A percentile compares a stretch with the other conserved stretches of the same genome.
Evolutionary conservation across 331 rosid genomes (phyloP).

Genomic region (Malus hybrid): DNA sequence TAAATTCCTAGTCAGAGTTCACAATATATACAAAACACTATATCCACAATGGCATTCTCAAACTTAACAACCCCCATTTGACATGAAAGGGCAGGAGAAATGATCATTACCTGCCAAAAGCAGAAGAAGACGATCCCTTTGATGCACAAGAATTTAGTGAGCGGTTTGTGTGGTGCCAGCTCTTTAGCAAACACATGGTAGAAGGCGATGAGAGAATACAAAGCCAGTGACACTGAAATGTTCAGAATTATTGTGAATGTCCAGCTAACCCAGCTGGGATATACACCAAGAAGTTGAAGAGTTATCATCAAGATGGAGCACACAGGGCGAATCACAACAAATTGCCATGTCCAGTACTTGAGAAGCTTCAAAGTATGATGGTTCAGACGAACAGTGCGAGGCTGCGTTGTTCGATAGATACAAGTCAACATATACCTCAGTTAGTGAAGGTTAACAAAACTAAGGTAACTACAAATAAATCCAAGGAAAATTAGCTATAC

Average conservation of each 20-base stretch:
- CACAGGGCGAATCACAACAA: conserved; percentile 32
- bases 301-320: conserved; percentile 33
- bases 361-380: conserved; percentile 31
- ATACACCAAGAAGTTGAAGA: conserved; percentile 23
- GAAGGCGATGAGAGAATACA: conserved; percentile 27
- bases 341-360: conserved; percentile 34
- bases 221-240: conserved; percentile 31
- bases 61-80: neutral
- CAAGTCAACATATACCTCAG: neutral
- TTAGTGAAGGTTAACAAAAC: neutral
- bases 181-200: conserved; percentile 30
- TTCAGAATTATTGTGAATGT: conserved; percentile 30
- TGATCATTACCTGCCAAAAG: conserved; percentile 34
- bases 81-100: neutral
- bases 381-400: conserved; percentile 22
- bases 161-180: conserved; percentile 29
- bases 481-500: neutral
- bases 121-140: conserved; percentile 37
- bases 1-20: neutral
- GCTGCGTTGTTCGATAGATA: conserved; percentile 16
- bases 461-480: neutral
- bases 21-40: neutral
- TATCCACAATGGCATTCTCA: neutral
- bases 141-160: conserved; percentile 32
- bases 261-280: conserved; percentile 37